Conservation (phyloP, 2,329 filamentous ascomycete species). For the Lecanoromycetidae sp. region DNA sequence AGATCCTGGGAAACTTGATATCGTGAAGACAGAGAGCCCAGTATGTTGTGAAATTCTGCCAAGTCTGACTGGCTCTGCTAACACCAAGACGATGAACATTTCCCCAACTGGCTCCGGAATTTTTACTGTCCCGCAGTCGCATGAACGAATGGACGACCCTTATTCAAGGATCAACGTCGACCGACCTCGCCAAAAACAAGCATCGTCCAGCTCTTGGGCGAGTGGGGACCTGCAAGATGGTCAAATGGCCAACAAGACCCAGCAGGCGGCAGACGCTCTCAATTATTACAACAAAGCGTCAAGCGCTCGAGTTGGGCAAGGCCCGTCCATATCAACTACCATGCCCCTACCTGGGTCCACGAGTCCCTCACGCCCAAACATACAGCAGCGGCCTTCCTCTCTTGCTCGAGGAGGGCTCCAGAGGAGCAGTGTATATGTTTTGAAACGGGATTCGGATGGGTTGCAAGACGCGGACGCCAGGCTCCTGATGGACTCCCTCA, state of each 20-base stretch:
- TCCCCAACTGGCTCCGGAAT: constrained; percentile 3
- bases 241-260: constrained; percentile 31
- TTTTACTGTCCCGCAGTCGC: constrained; percentile 1
- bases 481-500: constrained; percentile 23
- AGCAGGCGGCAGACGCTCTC: constrained; percentile 18
- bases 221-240: constrained; percentile 41
- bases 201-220: constrained; percentile 41
- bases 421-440: constrained; percentile 25
- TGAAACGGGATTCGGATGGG: constrained; percentile 14
- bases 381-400: constrained; percentile 8
- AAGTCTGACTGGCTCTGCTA: neutral
- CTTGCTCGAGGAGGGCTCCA: constrained; percentile 19
- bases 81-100: neutral
- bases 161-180: constrained; percentile 35
- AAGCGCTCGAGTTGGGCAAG: neutral
- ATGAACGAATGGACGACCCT: constrained; percentile 15
- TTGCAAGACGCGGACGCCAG: constrained; percentile 31
- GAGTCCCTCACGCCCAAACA: constrained; percentile 4
- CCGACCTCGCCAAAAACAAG: constrained; percentile 32
- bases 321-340: constrained; percentile 4
- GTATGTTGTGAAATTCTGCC: neutral
- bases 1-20: neutral
- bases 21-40: constrained; percentile 12
- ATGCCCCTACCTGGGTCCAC: constrained; percentile 8
- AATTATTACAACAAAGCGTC: constrained; percentile 7